A percentile compares a stretch with the other conserved stretches of the same genome.
These are phyloP conservation scores for Aureobasidium sp. DNA, from an alignment of 2,329 filamentous ascomycete genomes.

Conservation along the genomic window DNA sequence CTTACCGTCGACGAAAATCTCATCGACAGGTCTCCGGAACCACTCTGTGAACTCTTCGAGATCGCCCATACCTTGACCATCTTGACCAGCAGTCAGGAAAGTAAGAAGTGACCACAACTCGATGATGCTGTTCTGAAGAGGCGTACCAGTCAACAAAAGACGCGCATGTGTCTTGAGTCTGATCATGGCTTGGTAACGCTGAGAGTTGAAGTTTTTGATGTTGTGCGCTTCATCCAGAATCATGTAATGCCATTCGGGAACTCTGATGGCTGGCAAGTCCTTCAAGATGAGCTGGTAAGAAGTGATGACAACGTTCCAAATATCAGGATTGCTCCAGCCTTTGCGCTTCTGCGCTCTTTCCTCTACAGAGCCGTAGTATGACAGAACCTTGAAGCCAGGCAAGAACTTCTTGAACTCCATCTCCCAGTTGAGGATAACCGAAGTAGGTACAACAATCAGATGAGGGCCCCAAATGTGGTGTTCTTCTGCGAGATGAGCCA, in stretches of 20 bases:
- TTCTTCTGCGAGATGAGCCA: conserved; percentile 85
- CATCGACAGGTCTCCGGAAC: conserved; percentile 90
- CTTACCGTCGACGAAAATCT: conserved; percentile 89
- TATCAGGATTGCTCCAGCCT: conserved; percentile 68
- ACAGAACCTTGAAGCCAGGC: conserved; percentile 94
- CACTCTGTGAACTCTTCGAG: conserved; percentile 94
- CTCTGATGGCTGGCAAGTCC: conserved; percentile 88
- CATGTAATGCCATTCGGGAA: conserved; percentile 93
- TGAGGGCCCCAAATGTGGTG: conserved; percentile 94
- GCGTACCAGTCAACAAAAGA: conserved; percentile 84
- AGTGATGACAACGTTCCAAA: conserved; percentile 94
- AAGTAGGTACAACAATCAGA: conserved; percentile 91
- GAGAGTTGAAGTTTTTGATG: conserved; percentile 99
- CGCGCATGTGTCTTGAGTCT: conserved; percentile 87
- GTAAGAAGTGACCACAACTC: conserved; percentile 96
- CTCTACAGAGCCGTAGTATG: conserved; percentile 90
- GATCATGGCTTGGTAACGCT: conserved; percentile 90
- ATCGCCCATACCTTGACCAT: conserved; percentile 77
- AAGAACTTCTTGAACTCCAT: conserved; percentile 99
- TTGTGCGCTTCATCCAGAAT: conserved; percentile 98
- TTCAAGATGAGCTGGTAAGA: conserved; percentile 95
- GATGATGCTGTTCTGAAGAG: conserved; percentile 91
- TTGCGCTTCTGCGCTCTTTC: conserved; percentile 85
- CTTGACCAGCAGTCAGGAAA: conserved; percentile 86
- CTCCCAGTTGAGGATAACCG: conserved; percentile 99